Conservation (phyloP, 2,329 filamentous ascomycete genomes). For the Penicillium carneum region DNA sequence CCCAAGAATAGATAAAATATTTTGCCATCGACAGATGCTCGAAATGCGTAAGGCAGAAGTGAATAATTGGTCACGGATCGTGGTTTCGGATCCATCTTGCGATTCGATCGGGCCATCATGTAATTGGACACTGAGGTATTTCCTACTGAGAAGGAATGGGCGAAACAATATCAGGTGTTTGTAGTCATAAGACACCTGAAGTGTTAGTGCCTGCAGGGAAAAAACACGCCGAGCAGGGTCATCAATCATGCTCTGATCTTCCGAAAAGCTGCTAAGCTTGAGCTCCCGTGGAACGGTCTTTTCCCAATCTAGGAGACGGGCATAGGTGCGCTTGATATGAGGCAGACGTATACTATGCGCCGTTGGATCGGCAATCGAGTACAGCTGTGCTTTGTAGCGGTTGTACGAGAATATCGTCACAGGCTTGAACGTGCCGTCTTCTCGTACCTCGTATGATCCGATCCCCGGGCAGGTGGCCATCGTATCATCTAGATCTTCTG, state of each 20-base stretch:
- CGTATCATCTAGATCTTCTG: not conserved
- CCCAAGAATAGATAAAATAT: not conserved
- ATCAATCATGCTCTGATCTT: not conserved
- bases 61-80: not conserved
- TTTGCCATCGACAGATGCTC: not conserved
- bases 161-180: not conserved
- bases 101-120: not conserved
- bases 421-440: too few species aligned
- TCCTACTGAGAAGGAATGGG: not conserved
- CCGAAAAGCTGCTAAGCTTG: not conserved
- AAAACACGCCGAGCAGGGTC: not conserved
- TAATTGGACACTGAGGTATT: not conserved
- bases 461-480: too few species aligned
- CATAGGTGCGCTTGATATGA: not conserved
- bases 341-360: not conserved
- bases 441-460: too few species aligned
- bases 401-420: too few species aligned
- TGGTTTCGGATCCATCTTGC: not conserved
- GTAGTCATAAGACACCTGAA: not conserved
- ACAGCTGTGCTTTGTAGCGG: too few species aligned
- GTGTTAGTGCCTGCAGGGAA: not conserved
- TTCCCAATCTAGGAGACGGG: not conserved
- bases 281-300: not conserved
- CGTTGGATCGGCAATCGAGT: not conserved
- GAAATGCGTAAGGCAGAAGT: not conserved